Evolutionary conservation across 192 early-diverging fungal species (phyloP), one percentile per base, ranked within the genome.

Genomic region (Coemansia sp.): DNA sequence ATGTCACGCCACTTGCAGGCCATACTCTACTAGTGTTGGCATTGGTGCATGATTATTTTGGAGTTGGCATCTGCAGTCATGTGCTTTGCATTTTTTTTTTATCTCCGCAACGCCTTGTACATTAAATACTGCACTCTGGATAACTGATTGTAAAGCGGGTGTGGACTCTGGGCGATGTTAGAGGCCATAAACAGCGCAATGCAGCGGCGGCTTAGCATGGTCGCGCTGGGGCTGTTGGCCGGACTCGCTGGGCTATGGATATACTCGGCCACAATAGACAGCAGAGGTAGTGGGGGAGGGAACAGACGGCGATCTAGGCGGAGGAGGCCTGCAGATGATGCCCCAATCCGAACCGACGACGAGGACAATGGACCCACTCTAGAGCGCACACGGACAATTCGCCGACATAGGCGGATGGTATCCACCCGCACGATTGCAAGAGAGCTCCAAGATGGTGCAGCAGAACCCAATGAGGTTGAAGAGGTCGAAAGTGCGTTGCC

Each of bases 161-260:
- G 14, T 27, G 54, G 22, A 30, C 54, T 30, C 19, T 59, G 58
- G 65, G 56, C 57, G 19, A 31, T 52, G 5, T 33, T 59, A 59
- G 54, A 39, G 19, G 29, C 51, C 3, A 21, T 36, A 17, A 55
- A 71, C 32, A 57, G 57, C 10, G 33, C 14, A 10, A 31, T 54
- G 19, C 67, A 67, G 56, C 73, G 74, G 27, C 63, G 74, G n/a
- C 63, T 75, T 11, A 81, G 78, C 67, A 66, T 81, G 42, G 57
- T 63, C 3, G 57, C 64, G 14, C 59, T 81, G n/a, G 73, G 78
- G 0, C 39, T 81, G 52, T 53, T 81, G 20, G 78, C 67, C 0
- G 78, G 73, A n/a, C 32, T 81, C 5, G 73, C 74, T 1, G 78
- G 63, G 30, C 59, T 75, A 19, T 76, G 73, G 78, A 66, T 81